Evolutionary conservation across 805 yeast genomes (phyloP).

Genomic region (Yamadazyma kitorensis): DNA sequence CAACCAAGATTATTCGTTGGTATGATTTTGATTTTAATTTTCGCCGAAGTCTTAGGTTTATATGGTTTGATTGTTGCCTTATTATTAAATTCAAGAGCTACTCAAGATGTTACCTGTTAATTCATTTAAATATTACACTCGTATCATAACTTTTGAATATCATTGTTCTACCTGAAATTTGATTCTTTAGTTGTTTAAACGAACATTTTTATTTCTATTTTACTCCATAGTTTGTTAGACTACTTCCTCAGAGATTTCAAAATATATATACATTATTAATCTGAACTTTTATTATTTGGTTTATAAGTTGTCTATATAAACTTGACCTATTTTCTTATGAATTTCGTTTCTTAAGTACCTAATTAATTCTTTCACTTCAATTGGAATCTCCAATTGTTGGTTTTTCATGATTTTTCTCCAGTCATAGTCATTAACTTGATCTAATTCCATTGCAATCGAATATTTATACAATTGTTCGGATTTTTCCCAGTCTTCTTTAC

Average conservation of each 20-base stretch:
- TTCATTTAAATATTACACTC: no score
- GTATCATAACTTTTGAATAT: no score
- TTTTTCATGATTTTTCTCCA: constrained; percentile 28
- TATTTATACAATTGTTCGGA: constrained; percentile 31
- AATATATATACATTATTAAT: neutral
- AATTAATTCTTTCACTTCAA: constrained; percentile 22
- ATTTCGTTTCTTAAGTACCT: constrained; percentile 30
- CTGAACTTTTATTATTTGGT: no score
- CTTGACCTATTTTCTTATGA: constrained; percentile 31
- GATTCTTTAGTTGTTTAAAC: neutral
- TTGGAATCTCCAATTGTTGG: constrained; percentile 18
- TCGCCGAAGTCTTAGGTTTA: constrained; percentile 85
- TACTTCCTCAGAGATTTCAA: neutral
- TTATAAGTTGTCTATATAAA: constrained; percentile 24
- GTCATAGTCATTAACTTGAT: constrained; percentile 26
- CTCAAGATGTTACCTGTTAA: constrained; percentile 84
- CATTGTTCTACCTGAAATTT: no score
- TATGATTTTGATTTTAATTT: constrained; percentile 82
- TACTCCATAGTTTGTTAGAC: neutral
- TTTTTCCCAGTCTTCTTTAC: constrained; percentile 22
- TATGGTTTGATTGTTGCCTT: constrained; percentile 97
- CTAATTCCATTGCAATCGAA: constrained; percentile 17
- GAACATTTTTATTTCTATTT: neutral
- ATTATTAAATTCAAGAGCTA: constrained; percentile 95
- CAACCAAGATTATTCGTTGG: constrained; percentile 89